Percentiles rank a stretch among this genome's conserved stretches.
phyloP scores from a whole-genome alignment of 192 early-diverging fungal genomes.

The Umbelopsis vinacea region DNA sequence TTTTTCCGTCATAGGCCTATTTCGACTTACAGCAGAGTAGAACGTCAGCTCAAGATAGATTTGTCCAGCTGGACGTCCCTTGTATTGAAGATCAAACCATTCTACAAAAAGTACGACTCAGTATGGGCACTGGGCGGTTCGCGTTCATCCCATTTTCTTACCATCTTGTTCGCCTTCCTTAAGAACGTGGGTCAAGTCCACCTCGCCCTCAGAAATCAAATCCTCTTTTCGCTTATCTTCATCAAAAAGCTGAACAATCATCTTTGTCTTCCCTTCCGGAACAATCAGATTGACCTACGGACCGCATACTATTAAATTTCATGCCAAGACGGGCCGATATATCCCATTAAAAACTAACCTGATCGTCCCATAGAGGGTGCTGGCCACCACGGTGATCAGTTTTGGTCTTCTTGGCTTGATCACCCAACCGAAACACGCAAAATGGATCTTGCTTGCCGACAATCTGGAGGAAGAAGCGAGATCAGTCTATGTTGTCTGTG shows the following conservation, averaged over 20 bases:
- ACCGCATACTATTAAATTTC: background rate
- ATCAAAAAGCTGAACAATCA: slow-evolving; percentile 49
- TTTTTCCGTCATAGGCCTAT: background rate
- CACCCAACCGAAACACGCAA: slow-evolving; percentile 52
- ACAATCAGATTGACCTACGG: slow-evolving; percentile 48
- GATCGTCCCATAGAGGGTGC: slow-evolving; percentile 60
- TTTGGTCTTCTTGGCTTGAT: slow-evolving; percentile 45
- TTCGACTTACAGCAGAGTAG: slow-evolving; percentile 51
- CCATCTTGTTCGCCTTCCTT: slow-evolving; percentile 60
- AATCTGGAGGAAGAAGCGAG: slow-evolving; percentile 24
- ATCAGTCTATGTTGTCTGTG: background rate
- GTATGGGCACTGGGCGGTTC: background rate
- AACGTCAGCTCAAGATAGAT: slow-evolving; percentile 60
- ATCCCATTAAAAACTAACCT: slow-evolving; percentile 36
- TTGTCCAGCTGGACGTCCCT: slow-evolving; percentile 48
- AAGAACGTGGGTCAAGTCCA: slow-evolving; percentile 55
- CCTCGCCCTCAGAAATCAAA: slow-evolving; percentile 53
- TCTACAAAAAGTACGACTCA: slow-evolving; percentile 34
- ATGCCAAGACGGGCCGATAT: background rate
- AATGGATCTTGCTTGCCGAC: slow-evolving; percentile 63
- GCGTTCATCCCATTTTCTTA: slow-evolving; percentile 10
- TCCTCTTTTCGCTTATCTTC: slow-evolving; percentile 59
- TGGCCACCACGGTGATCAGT: slow-evolving; percentile 62
- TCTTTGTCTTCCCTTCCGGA: slow-evolving; percentile 50
- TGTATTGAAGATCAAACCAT: slow-evolving; percentile 52